Base-by-base conservation (phyloP, 1,284 basidiomycete species). In the Ustilago crameri region DNA sequence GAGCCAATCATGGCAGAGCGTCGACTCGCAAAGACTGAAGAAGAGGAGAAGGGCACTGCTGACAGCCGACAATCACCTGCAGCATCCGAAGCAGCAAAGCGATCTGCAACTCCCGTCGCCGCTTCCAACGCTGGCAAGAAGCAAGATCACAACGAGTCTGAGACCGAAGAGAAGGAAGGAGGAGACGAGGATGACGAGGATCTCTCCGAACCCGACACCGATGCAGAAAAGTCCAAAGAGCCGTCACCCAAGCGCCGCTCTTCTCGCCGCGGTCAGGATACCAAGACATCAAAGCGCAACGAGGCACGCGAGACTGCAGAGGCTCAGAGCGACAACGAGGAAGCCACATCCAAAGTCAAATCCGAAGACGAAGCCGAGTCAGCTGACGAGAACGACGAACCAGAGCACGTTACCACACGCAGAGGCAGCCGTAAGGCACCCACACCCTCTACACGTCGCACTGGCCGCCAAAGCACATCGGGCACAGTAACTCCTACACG, bases 301-400 rank as follows among this genome's bases (percentile, higher is more conserved):
- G 32, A 51, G 46, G 45, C 58, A 32, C 64, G 60, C 35, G 64
- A 72, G 32, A 56, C 59, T 14, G 54, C 55, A 8, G 66, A 59
- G 42, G 57, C 41, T 32, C 52, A 61, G 23, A 59, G 59, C 43
- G 64, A 69, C 34, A 46, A 48, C 1, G 55, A 62, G 9, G 52
- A 63, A 7, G 50, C 41, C 27, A 47, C 53, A 10, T 41, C 46
- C 17, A 55, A 69, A 37, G 55, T 26, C 43, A 55, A 62, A 9
- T 34, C 52, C 17, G 48, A 61, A 38, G 59, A 74, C 60, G 62
- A 70, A 9, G 52, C n/a, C 38, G 45, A 48, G 5, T 68, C 56
- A 61, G 75, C 52, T 55, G 78, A 50, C 70, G 79, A 67, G 51
- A 62, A 55, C 66, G 77, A 75, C 30, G 76, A 67, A 48, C 63